A percentile compares a stretch with the other conserved stretches of the same genome.
Evolutionary conservation across 352 stramenopile genomes (phyloP).

Genomic region (Lagenidium giganteum): DNA sequence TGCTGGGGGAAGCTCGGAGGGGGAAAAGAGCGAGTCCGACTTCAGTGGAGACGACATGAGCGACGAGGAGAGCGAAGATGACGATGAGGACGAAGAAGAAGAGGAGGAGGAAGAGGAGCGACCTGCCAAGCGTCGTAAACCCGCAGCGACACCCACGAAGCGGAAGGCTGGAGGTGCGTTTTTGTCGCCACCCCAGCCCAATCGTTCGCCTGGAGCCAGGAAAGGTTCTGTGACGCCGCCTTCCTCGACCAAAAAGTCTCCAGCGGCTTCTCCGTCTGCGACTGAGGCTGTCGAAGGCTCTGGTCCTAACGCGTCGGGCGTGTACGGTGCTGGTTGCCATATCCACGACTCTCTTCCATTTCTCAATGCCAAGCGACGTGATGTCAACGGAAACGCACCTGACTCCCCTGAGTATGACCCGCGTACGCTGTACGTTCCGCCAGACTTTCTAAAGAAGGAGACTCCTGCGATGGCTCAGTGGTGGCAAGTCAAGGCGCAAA

Average conservation of each 20-base stretch:
- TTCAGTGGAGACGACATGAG: slow-evolving; percentile 10
- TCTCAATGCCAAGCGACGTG: slow-evolving; percentile 82
- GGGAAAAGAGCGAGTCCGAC: slow-evolving; percentile 24
- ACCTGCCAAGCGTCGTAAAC: slow-evolving; percentile 37
- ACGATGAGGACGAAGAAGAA: slow-evolving; percentile 32
- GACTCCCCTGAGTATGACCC: slow-evolving; percentile 90
- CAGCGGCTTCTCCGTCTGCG: slow-evolving; percentile 10
- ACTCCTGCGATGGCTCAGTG: slow-evolving; percentile 97
- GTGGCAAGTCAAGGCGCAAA: slow-evolving; percentile 97
- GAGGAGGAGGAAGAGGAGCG: slow-evolving; percentile 42
- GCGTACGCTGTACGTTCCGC: slow-evolving; percentile 89
- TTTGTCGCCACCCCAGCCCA: slow-evolving; percentile 8
- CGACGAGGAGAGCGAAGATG: slow-evolving; percentile 16
- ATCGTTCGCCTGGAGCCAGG: background rate
- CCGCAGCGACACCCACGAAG: slow-evolving; percentile 9
- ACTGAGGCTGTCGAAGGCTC: slow-evolving; percentile 7
- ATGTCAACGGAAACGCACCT: slow-evolving; percentile 79
- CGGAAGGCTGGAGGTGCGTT: background rate
- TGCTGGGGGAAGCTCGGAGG: slow-evolving; percentile 10
- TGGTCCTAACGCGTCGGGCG: slow-evolving; percentile 17
- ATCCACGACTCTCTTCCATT: slow-evolving; percentile 93
- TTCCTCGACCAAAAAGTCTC: slow-evolving; percentile 11
- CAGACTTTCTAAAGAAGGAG: slow-evolving; percentile 85
- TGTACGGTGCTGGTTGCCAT: slow-evolving; percentile 57
- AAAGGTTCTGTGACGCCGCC: slow-evolving; percentile 11